Evolutionary conservation across 2,329 filamentous ascomycete genomes (phyloP).

Genomic region (Aspergillus sp.): DNA sequence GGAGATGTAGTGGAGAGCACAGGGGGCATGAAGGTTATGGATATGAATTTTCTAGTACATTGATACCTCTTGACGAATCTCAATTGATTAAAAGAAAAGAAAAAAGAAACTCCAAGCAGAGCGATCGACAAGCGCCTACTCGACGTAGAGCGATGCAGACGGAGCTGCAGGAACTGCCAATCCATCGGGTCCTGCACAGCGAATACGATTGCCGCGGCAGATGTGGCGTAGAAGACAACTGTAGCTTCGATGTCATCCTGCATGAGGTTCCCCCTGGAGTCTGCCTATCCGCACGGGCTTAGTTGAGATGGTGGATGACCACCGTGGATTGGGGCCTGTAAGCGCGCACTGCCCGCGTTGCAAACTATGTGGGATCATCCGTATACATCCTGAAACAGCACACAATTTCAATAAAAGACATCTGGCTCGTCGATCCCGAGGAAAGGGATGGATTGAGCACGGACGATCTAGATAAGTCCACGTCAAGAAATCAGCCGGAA

Average conservation of each 20-base stretch:
- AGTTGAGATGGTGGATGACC: neutral
- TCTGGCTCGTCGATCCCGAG: too few species aligned
- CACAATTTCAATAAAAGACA: too few species aligned
- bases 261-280: neutral
- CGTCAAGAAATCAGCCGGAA: neutral
- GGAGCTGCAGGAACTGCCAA: neutral
- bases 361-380: too few species aligned
- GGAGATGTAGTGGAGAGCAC: conserved; percentile 1
- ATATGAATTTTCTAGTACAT: conserved; percentile 5
- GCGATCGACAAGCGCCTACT: neutral
- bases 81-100: neutral
- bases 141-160: neutral
- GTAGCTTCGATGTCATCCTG: conserved; percentile 9
- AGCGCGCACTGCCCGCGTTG: neutral
- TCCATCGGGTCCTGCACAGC: neutral
- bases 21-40: conserved; percentile 10
- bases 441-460: too few species aligned
- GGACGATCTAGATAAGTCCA: neutral
- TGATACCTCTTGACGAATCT: conserved; percentile 13
- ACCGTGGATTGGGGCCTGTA: neutral
- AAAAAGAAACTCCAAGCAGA: neutral
- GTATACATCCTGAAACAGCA: too few species aligned
- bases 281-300: neutral
- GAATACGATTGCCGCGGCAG: neutral
- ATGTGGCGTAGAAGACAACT: neutral